Base-by-base conservation (phyloP, 331 rosid species). In the Dryas integrifolia region DNA sequence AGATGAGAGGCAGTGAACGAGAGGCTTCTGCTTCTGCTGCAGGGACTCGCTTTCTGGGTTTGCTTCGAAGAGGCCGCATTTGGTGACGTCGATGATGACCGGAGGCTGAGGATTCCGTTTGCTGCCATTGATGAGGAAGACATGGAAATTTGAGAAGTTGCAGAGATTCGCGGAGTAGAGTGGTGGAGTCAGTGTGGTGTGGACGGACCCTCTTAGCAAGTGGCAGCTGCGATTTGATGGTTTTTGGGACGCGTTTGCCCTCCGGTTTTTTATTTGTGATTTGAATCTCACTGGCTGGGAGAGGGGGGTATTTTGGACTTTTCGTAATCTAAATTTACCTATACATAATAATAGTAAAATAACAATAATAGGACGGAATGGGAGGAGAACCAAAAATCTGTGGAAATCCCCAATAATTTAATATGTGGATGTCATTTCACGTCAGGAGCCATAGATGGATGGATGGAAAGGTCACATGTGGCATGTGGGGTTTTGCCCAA, bases 121-220 rank as follows among this genome's bases (percentile, higher is more conserved):
- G 96, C 71, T 45, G 90, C 87, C 86, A 87, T 86, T 0, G 91
- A 84, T 5, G 66, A 71, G 30, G 97, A 86, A 24, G 96, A 91
- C 97, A 94, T 91, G 41, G 59, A 14, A 67, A 65, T 1, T 13
- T n/a, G 7, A 24, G 12, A 39, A 45, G 26, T 43, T 8, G 7
- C 16, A 21, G 38, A 6, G 44, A 4, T 1, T 30, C 35, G 35
- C 35, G 35, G 9, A 8, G 2, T 1, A 48, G 40, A 62, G 21
- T 14, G n/a, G 1, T 30, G 0, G 4, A 14, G 35, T 21, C 24
- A 21, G 24, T 21, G 24, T 21, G 24, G 24, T 30, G 35, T 30
- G 35, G 35, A 30, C 35, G 35, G 35, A 30, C 35, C 3, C 35
- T 30, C 35, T 30, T 30, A 2, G 35, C 35, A 30, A 9, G 26